These are phyloP conservation scores for Pyricularia pennisetigena DNA, from an alignment of 2,329 filamentous ascomycete genomes.

Conservation along the genomic window DNA sequence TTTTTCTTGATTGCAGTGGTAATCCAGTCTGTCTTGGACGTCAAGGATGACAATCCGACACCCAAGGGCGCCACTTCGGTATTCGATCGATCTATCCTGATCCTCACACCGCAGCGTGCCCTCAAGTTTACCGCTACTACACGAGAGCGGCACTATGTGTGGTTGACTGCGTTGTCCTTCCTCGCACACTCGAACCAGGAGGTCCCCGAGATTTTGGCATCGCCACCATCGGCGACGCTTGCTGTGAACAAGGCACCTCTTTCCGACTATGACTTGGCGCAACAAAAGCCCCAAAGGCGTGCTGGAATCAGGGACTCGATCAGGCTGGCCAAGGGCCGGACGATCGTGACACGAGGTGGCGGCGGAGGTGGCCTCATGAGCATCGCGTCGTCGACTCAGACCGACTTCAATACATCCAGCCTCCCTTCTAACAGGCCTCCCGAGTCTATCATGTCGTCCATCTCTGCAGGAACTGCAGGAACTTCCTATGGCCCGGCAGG, in stretches of 20 bases:
- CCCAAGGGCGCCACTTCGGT: constrained; percentile 58
- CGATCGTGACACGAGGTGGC: constrained; percentile 14
- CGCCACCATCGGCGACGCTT: constrained; percentile 18
- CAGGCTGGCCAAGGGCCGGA: constrained; percentile 70
- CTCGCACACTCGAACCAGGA: constrained; percentile 80
- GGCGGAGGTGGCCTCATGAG: constrained; percentile 13
- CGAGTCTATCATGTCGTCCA: constrained; percentile 26
- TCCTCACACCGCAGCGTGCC: constrained; percentile 84
- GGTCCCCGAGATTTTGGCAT: constrained; percentile 53
- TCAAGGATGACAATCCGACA: constrained; percentile 83
- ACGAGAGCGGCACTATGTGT: constrained; percentile 82
- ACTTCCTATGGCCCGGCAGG: constrained; percentile 9
- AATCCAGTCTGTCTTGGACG: constrained; percentile 94
- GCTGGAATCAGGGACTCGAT: constrained; percentile 77
- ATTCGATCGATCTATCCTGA: constrained; percentile 91
- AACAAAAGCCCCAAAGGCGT: constrained; percentile 33
- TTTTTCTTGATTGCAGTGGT: constrained; percentile 50
- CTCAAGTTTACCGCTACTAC: constrained; percentile 87
- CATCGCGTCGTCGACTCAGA: constrained; percentile 15
- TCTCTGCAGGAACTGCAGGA: constrained; percentile 13
- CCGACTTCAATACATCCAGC: constrained; percentile 37
- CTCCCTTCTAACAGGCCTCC: constrained; percentile 31
- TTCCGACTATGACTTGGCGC: constrained; percentile 41
- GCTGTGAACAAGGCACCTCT: constrained; percentile 31
- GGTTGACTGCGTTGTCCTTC: constrained; percentile 92